A percentile compares a stretch with the other conserved stretches of the same genome.
Conservation (phyloP, 345 rosid genomes). For the Punica granatum region DNA sequence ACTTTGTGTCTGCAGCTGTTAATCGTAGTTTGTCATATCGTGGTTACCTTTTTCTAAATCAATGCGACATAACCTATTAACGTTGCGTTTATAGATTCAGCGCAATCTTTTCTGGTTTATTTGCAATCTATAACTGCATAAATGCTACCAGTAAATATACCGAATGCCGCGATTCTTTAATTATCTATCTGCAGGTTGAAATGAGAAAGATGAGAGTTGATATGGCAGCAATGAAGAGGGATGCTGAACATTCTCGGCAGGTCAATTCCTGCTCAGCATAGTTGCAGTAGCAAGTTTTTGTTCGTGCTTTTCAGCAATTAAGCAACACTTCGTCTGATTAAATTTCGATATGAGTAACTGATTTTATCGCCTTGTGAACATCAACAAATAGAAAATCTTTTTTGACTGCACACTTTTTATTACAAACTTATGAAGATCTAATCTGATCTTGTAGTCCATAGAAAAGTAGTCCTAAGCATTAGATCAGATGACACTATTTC, state of each 20-base stretch:
- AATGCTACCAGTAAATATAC: not conserved
- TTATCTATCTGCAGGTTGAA: conserved; percentile 63
- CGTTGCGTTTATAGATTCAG: not conserved
- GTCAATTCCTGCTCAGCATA: conserved; percentile 27
- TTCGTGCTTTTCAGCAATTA: too few species aligned
- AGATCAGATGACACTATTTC: not conserved
- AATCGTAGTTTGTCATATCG: not conserved
- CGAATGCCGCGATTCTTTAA: not conserved
- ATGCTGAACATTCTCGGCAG: conserved; percentile 99
- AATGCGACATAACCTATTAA: not conserved
- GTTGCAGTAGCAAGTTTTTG: not conserved
- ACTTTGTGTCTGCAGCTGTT: not conserved
- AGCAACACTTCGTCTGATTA: too few species aligned
- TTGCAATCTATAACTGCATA: conserved; percentile 1
- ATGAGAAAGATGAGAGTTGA: conserved; percentile 92
- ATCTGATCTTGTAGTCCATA: not conserved
- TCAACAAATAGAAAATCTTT: not conserved
- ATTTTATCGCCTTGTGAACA: not conserved
- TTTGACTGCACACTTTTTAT: not conserved
- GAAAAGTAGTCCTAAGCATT: not conserved
- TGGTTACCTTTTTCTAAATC: not conserved
- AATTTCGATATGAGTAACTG: not conserved
- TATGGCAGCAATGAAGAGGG: conserved; percentile 98
- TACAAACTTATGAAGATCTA: not conserved
- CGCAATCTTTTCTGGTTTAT: not conserved